Conservation (phyloP, 208 protist species). For the Acanthamoeba castellanii region DNA sequence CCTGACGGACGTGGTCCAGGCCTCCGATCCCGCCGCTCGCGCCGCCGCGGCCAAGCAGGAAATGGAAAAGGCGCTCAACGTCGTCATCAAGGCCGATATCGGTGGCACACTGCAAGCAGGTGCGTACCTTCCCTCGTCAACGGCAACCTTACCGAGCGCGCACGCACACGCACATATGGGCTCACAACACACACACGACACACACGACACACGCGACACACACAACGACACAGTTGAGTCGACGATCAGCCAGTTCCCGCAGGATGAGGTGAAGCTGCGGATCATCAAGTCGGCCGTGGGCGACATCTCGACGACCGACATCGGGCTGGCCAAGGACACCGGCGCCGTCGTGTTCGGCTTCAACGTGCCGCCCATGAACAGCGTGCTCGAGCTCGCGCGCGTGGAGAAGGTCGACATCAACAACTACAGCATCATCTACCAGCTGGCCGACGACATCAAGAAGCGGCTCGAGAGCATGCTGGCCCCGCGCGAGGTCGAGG, state of each 20-base stretch:
- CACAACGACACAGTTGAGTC: slow-evolving; percentile 39
- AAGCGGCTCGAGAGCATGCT: slow-evolving; percentile 73
- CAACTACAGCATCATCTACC: slow-evolving; percentile 84
- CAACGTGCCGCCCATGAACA: slow-evolving; percentile 72
- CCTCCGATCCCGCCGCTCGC: neutral
- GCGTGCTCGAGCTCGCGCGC: slow-evolving; percentile 40
- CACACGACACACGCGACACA: neutral
- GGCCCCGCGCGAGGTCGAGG: slow-evolving; percentile 56
- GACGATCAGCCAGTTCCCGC: slow-evolving; percentile 73
- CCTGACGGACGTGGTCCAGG: neutral
- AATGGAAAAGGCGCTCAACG: slow-evolving; percentile 8
- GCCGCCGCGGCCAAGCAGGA: slow-evolving; percentile 3
- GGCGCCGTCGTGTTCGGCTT: slow-evolving; percentile 80
- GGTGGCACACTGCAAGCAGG: slow-evolving; percentile 82
- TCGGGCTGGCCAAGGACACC: slow-evolving; percentile 75
- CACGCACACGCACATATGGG: too few relatives aligned
- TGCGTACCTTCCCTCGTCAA: too few relatives aligned
- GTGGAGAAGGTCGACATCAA: slow-evolving; percentile 63
- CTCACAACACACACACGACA: neutral
- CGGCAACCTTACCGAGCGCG: too few relatives aligned
- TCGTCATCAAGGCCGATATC: slow-evolving; percentile 86
- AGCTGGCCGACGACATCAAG: slow-evolving; percentile 83
- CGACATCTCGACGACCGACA: slow-evolving; percentile 73
- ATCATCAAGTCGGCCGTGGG: slow-evolving; percentile 78
- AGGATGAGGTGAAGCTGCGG: slow-evolving; percentile 76